Conservation (phyloP, 208 protist species). For the Naegleria fowleri region DNA sequence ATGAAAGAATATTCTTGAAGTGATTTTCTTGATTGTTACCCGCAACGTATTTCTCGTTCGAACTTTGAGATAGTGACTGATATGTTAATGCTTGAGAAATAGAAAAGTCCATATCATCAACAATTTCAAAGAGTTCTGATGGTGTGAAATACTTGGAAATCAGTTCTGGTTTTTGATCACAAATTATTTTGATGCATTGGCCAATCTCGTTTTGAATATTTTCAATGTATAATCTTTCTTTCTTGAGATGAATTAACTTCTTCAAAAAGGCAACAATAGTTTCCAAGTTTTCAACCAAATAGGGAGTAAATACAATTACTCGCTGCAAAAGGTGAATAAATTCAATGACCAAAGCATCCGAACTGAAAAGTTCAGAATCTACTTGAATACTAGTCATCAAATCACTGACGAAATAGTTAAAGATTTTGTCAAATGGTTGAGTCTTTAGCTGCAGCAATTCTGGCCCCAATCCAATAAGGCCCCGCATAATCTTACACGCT, state of each 20-base stretch:
- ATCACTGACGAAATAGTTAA: not conserved
- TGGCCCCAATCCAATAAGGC: not conserved
- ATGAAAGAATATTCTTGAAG: not conserved
- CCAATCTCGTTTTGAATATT: slow-evolving; percentile 3
- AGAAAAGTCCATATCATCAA: not conserved
- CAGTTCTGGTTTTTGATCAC: not conserved
- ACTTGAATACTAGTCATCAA: not conserved
- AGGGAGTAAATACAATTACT: slow-evolving; percentile 2
- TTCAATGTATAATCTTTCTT: not conserved
- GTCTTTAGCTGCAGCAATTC: not conserved
- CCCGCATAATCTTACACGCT: not conserved
- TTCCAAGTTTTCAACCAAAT: not conserved
- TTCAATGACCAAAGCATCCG: not conserved
- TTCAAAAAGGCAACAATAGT: not conserved
- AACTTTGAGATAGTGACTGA: not conserved
- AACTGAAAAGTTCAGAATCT: not conserved
- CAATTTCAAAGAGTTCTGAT: not conserved
- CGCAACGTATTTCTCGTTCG: not conserved
- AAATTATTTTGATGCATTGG: slow-evolving; percentile 23
- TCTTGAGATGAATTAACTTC: not conserved
- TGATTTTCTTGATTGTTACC: slow-evolving; percentile 17
- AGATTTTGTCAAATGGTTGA: not conserved
- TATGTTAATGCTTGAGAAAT: not conserved
- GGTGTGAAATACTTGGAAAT: not conserved
- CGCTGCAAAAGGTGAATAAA: not conserved